Evolutionary conservation across 169 alveolate genomes (phyloP), one percentile per base, ranked within the genome.

Genomic region (Plasmodium inui): DNA sequence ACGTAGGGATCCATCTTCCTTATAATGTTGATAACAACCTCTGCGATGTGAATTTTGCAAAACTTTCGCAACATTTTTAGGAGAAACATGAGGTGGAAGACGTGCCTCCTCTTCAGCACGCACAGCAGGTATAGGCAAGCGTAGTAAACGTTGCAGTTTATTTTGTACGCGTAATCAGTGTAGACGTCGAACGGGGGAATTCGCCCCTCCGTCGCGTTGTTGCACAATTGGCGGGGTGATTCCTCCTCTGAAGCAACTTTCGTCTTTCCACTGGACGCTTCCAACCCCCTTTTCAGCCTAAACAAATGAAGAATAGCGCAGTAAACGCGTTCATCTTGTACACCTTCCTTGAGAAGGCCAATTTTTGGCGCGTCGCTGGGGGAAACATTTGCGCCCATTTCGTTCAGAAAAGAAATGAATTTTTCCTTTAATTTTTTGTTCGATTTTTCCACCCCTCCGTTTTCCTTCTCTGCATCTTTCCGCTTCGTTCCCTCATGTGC

Each of bases 1-100:
- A 91, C 41, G 84, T 91, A 91, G 5, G 95, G 95, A 30, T 91
- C 95, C 95, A 78, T 91, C 55, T 91, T 91, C 76, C 92, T 91
- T 82, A 91, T 71, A 28, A 46, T 78, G 55, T 82, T 80, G 26
- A 91, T 82, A 34, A 91, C 88, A 4, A 91, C 88, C 55, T 91
- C 95, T 46, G 95, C 82, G 14, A 91, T 72, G 37, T 91, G 85
- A 50, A 14, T 28, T 70, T 67, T 81, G 30, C 91, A 80, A 91
- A 81, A 71, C 28, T 82, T 81, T 91, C 30, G 72, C 55, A 91
- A n/a, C 50, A 91, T 82, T 17, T 82, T 80, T 53, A 91, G 84
- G 72, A 91, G n/a, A 26, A 82, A 37, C 82, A 41, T 81, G 34
- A 91, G 83, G 57, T 81, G 92, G 61, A 91, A 91, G 7, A 82